Conservation (phyloP, 1,139 yeast species). For the Saccharomycopsis hybrid region DNA sequence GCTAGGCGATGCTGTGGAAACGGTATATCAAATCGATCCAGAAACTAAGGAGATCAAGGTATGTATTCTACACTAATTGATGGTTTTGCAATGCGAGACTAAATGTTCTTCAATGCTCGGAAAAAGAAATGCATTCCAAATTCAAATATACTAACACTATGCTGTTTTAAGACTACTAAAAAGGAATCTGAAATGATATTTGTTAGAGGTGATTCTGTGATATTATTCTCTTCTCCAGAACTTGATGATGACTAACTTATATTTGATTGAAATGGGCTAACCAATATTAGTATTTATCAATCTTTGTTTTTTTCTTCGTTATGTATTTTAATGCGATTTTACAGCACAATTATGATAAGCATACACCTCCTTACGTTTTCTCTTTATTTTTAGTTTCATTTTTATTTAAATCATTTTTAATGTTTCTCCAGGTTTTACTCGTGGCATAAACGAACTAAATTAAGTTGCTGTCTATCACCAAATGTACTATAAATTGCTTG, state of each 20-base stretch:
- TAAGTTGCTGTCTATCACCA: no score
- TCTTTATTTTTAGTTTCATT: no score
- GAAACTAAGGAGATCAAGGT: slow-evolving; percentile 38
- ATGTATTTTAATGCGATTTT: no score
- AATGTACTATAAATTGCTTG: no score
- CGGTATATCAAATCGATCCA: slow-evolving; percentile 54
- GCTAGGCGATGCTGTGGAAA: slow-evolving; percentile 87
- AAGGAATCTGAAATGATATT: slow-evolving; percentile 84
- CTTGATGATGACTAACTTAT: slow-evolving; percentile 13
- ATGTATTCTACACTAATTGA: slow-evolving; percentile 18
- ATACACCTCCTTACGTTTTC: no score
- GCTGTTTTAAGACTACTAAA: slow-evolving; percentile 36
- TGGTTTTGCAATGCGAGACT: not conserved
- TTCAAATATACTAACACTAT: slow-evolving; percentile 12
- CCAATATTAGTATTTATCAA: not conserved
- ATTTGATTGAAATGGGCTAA: not conserved
- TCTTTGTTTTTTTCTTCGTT: no score
- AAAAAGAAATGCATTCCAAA: not conserved
- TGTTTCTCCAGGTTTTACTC: no score
- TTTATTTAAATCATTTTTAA: no score
- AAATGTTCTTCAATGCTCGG: no score
- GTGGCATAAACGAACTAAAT: no score
- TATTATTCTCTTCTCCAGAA: slow-evolving; percentile 52
- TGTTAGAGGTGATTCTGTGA: slow-evolving; percentile 94
- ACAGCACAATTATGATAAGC: no score